phyloP scores from a whole-genome alignment of 2,329 filamentous ascomycete genomes.

The Myriosclerotinia curreyana region DNA sequence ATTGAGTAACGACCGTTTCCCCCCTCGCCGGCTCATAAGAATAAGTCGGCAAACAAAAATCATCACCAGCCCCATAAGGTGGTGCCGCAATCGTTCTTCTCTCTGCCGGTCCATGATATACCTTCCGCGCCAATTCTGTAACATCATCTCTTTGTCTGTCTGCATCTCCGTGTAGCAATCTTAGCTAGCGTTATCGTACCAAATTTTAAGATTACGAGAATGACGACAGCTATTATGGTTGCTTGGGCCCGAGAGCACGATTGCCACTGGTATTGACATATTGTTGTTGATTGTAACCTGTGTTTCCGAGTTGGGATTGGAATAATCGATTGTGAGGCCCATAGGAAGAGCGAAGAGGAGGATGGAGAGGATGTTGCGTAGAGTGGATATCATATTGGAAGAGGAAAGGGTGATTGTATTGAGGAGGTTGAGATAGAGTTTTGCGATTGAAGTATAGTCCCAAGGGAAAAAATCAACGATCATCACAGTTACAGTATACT shows the following conservation, averaged over 20 bases:
- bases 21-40: not conserved
- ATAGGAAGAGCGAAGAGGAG: not conserved
- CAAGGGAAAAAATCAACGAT: not conserved
- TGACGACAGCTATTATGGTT: not conserved
- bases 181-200: not conserved
- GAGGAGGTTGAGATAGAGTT: not conserved
- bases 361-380: not conserved
- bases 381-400: not conserved
- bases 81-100: not conserved
- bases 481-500: too few relatives aligned
- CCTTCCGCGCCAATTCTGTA: not conserved
- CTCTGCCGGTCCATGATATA: not conserved
- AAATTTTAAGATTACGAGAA: not conserved
- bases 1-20: not conserved
- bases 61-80: not conserved
- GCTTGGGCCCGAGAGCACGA: not conserved
- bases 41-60: constrained; percentile 4
- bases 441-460: not conserved
- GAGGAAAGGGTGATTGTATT: not conserved
- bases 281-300: not conserved
- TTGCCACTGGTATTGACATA: not conserved
- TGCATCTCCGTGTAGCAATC: not conserved
- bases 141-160: not conserved
- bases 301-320: not conserved
- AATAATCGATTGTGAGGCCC: not conserved